Evolutionary conservation across 2,329 filamentous ascomycete genomes (phyloP).

Genomic region (Sporothrix phasma): DNA sequence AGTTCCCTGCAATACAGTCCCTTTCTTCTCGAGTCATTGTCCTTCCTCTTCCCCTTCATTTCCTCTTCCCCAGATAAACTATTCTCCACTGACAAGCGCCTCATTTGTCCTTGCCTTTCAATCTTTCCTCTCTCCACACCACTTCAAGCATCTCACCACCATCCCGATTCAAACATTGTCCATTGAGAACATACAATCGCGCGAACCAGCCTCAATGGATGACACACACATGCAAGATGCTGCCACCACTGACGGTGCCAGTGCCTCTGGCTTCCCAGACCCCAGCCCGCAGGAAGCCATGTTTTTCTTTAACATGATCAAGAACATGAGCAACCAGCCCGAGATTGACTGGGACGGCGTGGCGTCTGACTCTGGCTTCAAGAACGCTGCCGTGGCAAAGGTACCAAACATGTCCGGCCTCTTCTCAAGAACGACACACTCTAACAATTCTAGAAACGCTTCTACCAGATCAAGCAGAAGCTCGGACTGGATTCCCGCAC

Average conservation of each 20-base stretch:
- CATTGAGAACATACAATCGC: not conserved
- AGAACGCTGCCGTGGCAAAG: conserved; percentile 37
- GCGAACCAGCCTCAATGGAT: not conserved
- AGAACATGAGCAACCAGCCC: conserved; percentile 33
- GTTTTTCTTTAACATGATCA: conserved; percentile 37
- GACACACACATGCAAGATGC: not conserved
- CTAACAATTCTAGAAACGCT: conserved; percentile 27
- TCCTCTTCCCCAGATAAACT: too few species aligned
- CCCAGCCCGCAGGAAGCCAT: conserved; percentile 33
- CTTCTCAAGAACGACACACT: not conserved
- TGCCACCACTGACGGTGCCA: not conserved
- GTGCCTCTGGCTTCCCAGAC: conserved; percentile 18
- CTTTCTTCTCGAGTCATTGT: not conserved
- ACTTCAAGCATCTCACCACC: not conserved
- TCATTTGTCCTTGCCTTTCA: too few species aligned
- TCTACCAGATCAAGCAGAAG: conserved; percentile 41
- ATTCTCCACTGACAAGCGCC: not conserved
- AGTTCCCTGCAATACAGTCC: too few species aligned
- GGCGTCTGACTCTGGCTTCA: conserved; percentile 33
- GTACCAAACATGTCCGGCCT: conserved; percentile 22
- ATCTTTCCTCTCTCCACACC: not conserved
- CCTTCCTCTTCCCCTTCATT: too few species aligned
- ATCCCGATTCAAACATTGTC: not conserved
- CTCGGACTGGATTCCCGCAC: conserved; percentile 27
- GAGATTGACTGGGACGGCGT: conserved; percentile 41